These are phyloP conservation scores for Cubamyces sp. DNA, from an alignment of 768 basidiomycete genomes.

Conservation along the genomic window DNA sequence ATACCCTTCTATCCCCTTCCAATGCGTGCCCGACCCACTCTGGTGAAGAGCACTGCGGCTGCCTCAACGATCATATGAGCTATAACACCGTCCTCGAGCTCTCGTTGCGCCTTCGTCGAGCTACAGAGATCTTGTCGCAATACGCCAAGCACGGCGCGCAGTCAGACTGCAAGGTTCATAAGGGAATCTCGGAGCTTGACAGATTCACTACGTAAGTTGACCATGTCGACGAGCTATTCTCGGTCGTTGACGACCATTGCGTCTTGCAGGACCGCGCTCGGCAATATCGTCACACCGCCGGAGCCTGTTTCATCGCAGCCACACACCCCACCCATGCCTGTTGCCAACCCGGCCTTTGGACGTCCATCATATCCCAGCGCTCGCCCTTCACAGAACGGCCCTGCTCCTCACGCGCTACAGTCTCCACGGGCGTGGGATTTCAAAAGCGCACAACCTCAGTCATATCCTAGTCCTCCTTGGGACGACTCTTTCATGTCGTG, in stretches of 20 bases:
- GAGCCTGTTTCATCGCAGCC: conserved; percentile 27
- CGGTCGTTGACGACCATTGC: conserved; percentile 18
- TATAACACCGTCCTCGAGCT: conserved; percentile 67
- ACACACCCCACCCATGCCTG: conserved; percentile 8
- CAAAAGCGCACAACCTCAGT: conserved; percentile 30
- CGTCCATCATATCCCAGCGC: conserved; percentile 5
- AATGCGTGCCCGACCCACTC: conserved; percentile 14
- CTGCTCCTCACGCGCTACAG: conserved; percentile 19
- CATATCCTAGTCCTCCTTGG: conserved; percentile 41
- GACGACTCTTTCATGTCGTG: conserved; percentile 68
- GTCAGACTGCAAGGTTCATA: conserved; percentile 42
- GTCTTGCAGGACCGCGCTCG: conserved; percentile 45
- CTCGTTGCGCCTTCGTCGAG: conserved; percentile 64
- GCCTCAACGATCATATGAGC: conserved; percentile 54
- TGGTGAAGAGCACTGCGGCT: conserved; percentile 54
- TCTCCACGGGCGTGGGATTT: conserved; percentile 26
- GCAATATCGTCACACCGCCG: conserved; percentile 37
- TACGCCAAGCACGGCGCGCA: conserved; percentile 44
- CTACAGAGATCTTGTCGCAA: conserved; percentile 55
- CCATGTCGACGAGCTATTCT: background rate
- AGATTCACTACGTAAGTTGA: conserved; percentile 53
- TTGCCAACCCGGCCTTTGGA: conserved; percentile 6
- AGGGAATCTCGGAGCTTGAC: conserved; percentile 55
- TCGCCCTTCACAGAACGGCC: conserved; percentile 17
- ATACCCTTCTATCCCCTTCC: conserved; percentile 27